A percentile compares a stretch with the other conserved stretches of the same genome.
phyloP scores from a whole-genome alignment of 192 early-diverging fungal genomes.

The Linnemannia exigua region DNA sequence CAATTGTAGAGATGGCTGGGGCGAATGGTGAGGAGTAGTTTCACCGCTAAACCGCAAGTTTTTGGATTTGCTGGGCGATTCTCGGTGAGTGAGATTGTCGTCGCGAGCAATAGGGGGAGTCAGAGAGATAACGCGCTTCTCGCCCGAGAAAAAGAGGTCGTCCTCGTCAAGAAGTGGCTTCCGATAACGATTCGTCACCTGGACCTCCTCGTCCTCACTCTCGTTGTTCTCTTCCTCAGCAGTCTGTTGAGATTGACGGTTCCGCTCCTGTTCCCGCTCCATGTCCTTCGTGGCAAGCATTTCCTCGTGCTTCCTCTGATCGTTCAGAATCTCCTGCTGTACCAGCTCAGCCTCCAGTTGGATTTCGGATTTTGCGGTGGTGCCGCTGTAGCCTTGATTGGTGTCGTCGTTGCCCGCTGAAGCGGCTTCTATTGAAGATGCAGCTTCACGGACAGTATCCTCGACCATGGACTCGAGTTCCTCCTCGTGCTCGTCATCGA shows the following conservation, averaged over 20 bases:
- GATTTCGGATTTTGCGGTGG: constrained; percentile 11
- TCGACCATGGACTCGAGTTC: constrained; percentile 55
- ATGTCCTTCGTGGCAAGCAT: neutral
- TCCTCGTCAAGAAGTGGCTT: constrained; percentile 49
- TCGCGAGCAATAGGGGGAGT: constrained; percentile 65
- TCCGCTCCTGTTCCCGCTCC: neutral
- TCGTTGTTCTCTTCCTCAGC: constrained; percentile 62
- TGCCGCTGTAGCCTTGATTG: neutral
- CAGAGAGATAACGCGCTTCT: constrained; percentile 64
- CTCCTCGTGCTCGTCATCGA: constrained; percentile 20
- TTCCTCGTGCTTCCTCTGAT: constrained; percentile 17
- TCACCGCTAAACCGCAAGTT: constrained; percentile 17
- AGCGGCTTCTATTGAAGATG: neutral
- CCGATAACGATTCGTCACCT: constrained; percentile 32
- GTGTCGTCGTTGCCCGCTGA: neutral
- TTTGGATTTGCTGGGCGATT: constrained; percentile 29
- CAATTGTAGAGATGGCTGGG: constrained; percentile 11
- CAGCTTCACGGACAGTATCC: constrained; percentile 57
- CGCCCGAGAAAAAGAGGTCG: constrained; percentile 38
- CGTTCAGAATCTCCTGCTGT: constrained; percentile 50
- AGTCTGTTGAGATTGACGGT: constrained; percentile 25
- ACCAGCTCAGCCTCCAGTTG: constrained; percentile 48
- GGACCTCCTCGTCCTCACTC: constrained; percentile 52
- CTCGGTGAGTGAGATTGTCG: constrained; percentile 21
- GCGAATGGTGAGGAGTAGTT: neutral